Evolutionary conservation across 164 flowering plant species (phyloP).

Genomic region (Vitis rupestris): DNA sequence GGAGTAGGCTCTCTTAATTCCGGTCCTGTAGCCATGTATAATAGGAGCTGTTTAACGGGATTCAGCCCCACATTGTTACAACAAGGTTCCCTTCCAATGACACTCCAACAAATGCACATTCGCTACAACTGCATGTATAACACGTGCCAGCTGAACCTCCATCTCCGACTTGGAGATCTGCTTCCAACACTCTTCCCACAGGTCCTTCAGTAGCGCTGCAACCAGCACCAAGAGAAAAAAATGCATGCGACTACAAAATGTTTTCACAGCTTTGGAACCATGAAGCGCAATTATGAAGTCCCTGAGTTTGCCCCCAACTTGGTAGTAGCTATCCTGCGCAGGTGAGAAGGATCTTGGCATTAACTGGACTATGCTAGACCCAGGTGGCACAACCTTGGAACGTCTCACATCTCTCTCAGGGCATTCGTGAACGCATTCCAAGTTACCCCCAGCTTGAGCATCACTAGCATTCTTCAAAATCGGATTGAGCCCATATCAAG

Average conservation of each 20-base stretch:
- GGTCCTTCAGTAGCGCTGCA: slow-evolving; percentile 99
- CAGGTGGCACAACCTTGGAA: too few species aligned
- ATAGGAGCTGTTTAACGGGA: too few species aligned
- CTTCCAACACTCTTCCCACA: slow-evolving; percentile 91
- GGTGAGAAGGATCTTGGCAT: too few species aligned
- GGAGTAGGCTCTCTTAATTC: too few species aligned
- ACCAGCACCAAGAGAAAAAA: slow-evolving; percentile 96
- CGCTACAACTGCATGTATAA: slow-evolving; percentile 93
- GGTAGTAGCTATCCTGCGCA: slow-evolving; percentile 66
- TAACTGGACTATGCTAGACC: too few species aligned
- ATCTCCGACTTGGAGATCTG: slow-evolving; percentile 95
- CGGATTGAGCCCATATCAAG: too few species aligned
- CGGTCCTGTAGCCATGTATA: too few species aligned
- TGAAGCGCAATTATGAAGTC: slow-evolving; percentile 90
- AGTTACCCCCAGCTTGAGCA: too few species aligned
- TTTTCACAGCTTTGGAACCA: slow-evolving; percentile 84
- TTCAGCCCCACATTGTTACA: too few species aligned
- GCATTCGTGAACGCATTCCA: too few species aligned
- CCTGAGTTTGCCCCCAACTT: slow-evolving; percentile 91
- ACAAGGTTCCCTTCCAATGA: slow-evolving; percentile 90
- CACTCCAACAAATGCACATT: slow-evolving; percentile 97
- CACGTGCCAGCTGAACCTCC: slow-evolving; percentile 95
- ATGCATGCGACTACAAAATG: slow-evolving; percentile 96
- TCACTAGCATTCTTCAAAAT: too few species aligned
- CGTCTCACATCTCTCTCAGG: too few species aligned